phyloP scores from a whole-genome alignment of 1,139 yeast genomes.

The Debaryomyces coudertii region DNA sequence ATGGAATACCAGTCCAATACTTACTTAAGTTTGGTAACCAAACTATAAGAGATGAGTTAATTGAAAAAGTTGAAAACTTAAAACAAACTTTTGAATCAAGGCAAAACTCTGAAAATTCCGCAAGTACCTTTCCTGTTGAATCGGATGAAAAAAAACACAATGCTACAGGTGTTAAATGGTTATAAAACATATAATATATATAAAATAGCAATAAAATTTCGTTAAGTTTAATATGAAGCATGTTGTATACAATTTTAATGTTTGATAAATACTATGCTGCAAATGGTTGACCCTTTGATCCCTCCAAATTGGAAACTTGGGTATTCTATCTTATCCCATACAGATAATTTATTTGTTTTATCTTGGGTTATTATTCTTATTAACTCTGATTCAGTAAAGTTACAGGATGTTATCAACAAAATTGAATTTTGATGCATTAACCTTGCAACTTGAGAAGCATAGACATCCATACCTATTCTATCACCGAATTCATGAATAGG shows the following conservation, averaged over 20 bases:
- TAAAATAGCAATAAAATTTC: not conserved
- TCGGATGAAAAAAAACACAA: not conserved
- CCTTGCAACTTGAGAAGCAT: conserved; percentile 61
- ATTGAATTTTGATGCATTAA: conserved; percentile 60
- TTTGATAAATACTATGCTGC: conserved; percentile 77
- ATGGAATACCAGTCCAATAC: conserved; percentile 75
- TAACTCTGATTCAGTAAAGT: conserved; percentile 83
- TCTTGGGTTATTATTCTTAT: conserved; percentile 52
- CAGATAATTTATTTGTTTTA: conserved; percentile 41
- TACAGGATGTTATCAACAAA: conserved; percentile 88
- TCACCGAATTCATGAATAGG: conserved; percentile 43
- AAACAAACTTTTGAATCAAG: conserved; percentile 20
- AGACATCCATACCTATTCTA: conserved; percentile 59
- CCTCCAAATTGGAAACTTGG: conserved; percentile 92
- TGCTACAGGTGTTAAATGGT: conserved; percentile 9
- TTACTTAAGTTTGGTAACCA: conserved; percentile 73
- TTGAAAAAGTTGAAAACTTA: conserved; percentile 51
- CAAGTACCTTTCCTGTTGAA: not conserved
- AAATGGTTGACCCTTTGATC: conserved; percentile 79
- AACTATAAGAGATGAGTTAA: conserved; percentile 62
- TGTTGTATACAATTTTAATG: conserved; percentile 13
- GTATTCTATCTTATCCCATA: conserved; percentile 68
- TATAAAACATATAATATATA: conserved; percentile 7
- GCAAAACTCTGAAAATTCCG: not conserved
- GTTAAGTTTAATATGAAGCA: not conserved